A percentile compares a stretch with the other conserved stretches of the same genome.
Evolutionary conservation across 1,284 basidiomycete species (phyloP).

Genomic region (Cutaneotrichosporon arboriforme): DNA sequence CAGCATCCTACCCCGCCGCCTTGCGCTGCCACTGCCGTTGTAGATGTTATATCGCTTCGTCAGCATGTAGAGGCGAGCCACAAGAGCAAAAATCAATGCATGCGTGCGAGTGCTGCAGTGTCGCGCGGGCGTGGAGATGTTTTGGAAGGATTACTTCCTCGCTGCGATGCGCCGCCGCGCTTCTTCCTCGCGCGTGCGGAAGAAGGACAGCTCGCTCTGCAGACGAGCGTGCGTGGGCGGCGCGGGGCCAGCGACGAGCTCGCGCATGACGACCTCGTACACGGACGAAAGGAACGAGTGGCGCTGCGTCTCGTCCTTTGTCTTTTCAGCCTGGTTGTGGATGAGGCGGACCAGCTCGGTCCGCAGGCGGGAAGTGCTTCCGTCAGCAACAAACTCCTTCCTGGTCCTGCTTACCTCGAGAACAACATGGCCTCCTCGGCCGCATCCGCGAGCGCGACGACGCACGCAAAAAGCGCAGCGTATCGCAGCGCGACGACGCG

Average conservation of each 20-base stretch:
- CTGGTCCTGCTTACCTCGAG: slow-evolving; percentile 60
- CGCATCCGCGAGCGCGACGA: slow-evolving; percentile 70
- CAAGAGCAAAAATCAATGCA: no score
- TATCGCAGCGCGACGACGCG: slow-evolving; percentile 61
- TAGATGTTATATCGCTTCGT: no score
- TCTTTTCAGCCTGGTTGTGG: slow-evolving; percentile 62
- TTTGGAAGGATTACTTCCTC: no score
- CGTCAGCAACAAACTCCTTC: background rate
- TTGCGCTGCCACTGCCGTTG: no score
- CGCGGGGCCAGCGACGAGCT: slow-evolving; percentile 56
- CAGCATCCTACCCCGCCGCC: no score
- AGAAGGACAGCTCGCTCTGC: slow-evolving; percentile 58
- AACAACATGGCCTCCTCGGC: slow-evolving; percentile 92
- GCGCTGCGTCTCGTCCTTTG: slow-evolving; percentile 54
- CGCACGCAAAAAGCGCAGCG: slow-evolving; percentile 68
- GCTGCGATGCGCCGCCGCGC: slow-evolving; percentile 49
- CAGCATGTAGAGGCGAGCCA: no score
- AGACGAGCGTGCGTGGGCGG: slow-evolving; percentile 56
- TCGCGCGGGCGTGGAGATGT: no score
- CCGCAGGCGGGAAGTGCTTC: slow-evolving; percentile 74
- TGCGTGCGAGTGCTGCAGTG: no score
- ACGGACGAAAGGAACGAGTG: slow-evolving; percentile 65
- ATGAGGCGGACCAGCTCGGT: slow-evolving; percentile 79
- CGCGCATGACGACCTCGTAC: slow-evolving; percentile 71
- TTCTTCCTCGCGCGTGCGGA: slow-evolving; percentile 58